A percentile compares a stretch with the other conserved stretches of the same genome.
phyloP scores from a whole-genome alignment of 164 flowering plant species.

The Aristolochia fimbriata region DNA sequence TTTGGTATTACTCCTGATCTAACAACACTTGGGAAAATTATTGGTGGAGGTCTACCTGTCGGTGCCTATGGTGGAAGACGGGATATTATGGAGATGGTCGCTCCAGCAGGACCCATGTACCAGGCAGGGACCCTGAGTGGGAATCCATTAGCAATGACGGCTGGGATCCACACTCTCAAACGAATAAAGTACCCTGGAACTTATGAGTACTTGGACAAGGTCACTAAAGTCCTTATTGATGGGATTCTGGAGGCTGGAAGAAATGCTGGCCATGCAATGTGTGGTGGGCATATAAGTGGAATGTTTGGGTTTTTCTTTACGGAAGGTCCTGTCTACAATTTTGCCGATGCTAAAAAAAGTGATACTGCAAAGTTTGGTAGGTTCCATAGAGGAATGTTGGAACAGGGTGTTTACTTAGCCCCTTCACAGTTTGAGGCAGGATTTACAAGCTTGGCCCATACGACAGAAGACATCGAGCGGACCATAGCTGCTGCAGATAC shows the following conservation, averaged over 20 bases:
- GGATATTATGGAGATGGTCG: constrained; percentile 98
- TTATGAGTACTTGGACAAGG: constrained; percentile 58
- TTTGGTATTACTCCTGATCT: constrained; percentile 84
- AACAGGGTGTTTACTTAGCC: constrained; percentile 89
- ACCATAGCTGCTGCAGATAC: constrained; percentile 84
- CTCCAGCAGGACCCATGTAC: constrained; percentile 97
- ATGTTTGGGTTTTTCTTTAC: constrained; percentile 96
- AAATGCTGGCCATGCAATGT: constrained; percentile 69
- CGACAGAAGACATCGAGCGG: constrained; percentile 54
- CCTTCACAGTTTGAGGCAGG: constrained; percentile 98
- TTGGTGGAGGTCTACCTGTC: constrained; percentile 95
- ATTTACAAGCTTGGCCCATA: constrained; percentile 90
- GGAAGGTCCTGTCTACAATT: constrained; percentile 80
- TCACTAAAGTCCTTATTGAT: constrained; percentile 52
- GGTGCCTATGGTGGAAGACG: constrained; percentile 98
- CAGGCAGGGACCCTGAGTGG: constrained; percentile 98
- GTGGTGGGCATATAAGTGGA: constrained; percentile 74
- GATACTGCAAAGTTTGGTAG: constrained; percentile 74
- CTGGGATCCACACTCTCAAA: constrained; percentile 87
- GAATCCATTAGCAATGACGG: constrained; percentile 96
- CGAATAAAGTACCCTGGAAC: constrained; percentile 52
- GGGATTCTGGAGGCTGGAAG: constrained; percentile 73
- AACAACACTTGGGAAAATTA: constrained; percentile 83
- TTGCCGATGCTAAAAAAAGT: constrained; percentile 81
- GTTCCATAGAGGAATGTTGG: constrained; percentile 74